phyloP scores from a whole-genome alignment of 192 early-diverging fungal genomes.

The Gaertneriomyces semiglobifer region DNA sequence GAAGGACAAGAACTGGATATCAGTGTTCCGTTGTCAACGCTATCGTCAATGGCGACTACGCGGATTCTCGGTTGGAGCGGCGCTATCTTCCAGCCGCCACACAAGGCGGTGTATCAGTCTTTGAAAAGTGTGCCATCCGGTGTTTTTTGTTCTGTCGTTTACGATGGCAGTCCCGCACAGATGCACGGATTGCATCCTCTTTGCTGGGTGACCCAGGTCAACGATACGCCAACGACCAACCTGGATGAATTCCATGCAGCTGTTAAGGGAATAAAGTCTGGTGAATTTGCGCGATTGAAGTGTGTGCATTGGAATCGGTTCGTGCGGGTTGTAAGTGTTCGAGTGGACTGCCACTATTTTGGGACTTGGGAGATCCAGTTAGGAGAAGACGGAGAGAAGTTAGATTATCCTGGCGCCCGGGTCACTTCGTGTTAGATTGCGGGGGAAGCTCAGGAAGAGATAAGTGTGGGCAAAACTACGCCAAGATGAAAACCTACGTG shows the following conservation, averaged over 20 bases:
- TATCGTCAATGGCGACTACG: conserved; percentile 1
- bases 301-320: conserved; percentile 37
- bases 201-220: conserved; percentile 35
- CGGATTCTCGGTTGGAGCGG: conserved; percentile 20
- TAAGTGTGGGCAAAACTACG: too few relatives aligned
- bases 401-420: too few relatives aligned
- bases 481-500: too few relatives aligned
- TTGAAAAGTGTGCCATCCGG: conserved; percentile 36
- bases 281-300: conserved; percentile 35
- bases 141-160: conserved; percentile 42
- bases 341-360: conserved; percentile 42
- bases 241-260: conserved; percentile 26
- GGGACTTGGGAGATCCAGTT: conserved; percentile 34
- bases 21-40: conserved; percentile 2
- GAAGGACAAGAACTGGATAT: conserved; percentile 8
- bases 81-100: conserved; percentile 40
- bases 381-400: too few relatives aligned
- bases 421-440: too few relatives aligned
- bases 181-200: conserved; percentile 38
- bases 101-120: conserved; percentile 40
- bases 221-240: neutral
- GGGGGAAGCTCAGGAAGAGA: too few relatives aligned
- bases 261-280: conserved; percentile 24
- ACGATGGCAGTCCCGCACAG: conserved; percentile 41
- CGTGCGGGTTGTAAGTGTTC: conserved; percentile 36